These are phyloP conservation scores for Aquilaria malaccensis DNA, from an alignment of 345 rosid species.

Conservation along the genomic window DNA sequence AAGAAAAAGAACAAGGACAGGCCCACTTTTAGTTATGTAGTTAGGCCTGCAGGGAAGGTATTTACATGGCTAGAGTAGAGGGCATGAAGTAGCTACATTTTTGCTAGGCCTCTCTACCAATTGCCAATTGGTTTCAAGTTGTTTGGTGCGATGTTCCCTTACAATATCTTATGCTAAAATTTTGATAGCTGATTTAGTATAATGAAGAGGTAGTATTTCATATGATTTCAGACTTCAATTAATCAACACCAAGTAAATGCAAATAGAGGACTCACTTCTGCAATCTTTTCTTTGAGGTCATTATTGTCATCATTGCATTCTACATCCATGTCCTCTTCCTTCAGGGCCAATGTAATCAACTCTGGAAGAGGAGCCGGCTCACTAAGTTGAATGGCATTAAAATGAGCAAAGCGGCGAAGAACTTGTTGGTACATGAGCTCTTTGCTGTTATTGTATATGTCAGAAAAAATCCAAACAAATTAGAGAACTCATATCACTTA, in stretches of 20 bases:
- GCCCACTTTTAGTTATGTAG: too few relatives aligned
- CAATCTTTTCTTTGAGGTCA: conserved; percentile 73
- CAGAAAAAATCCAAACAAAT: conserved; percentile 2
- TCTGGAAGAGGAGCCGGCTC: conserved; percentile 69
- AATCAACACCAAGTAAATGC: neutral
- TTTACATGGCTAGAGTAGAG: too few relatives aligned
- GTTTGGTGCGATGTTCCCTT: too few relatives aligned
- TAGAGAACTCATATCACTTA: neutral
- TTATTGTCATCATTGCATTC: conserved; percentile 51
- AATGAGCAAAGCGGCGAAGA: conserved; percentile 78
- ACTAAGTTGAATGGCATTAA: conserved; percentile 80
- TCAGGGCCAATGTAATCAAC: conserved; percentile 76
- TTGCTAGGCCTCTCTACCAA: too few relatives aligned
- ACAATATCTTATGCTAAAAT: too few relatives aligned
- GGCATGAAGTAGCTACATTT: too few relatives aligned
- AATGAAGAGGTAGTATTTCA: too few relatives aligned
- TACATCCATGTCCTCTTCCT: conserved; percentile 75
- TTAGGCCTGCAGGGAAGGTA: too few relatives aligned
- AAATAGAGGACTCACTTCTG: conserved; percentile 48
- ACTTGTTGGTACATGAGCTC: conserved; percentile 98
- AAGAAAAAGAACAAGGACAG: too few relatives aligned
- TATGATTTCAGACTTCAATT: too few relatives aligned
- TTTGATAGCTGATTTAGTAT: too few relatives aligned
- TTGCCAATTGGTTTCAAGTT: too few relatives aligned
- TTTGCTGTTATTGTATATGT: conserved; percentile 47